Evolutionary conservation across 768 basidiomycete genomes (phyloP), one percentile per base, ranked within the genome.

Genomic region (Collybia sp.): DNA sequence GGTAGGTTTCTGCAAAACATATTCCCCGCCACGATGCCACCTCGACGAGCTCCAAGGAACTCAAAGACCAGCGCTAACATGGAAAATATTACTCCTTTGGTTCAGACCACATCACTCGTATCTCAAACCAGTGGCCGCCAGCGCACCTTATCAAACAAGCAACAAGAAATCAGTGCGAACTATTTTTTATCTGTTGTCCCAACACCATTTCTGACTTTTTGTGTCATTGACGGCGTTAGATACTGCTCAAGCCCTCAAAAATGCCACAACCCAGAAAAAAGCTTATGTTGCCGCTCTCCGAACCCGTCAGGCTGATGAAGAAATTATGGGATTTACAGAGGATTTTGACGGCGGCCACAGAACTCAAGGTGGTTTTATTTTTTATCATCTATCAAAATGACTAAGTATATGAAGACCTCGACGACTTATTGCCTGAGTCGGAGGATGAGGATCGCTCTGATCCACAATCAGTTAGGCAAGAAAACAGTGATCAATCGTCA

Each of bases 241-340:
- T n/a, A 18, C 35, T 37, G 17, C 13, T 37, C n/a, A 37, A 18
- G 35, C 35, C 35, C n/a, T n/a, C 13, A 37, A 37, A 37, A 37
- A 37, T n/a, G 10, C n/a, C 6, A 10, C 35, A 58, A 3, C 65
- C 60, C 4, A 54, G 43, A 43, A 67, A 62, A 5, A 44, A 57
- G 0, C 61, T 30, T 3, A 51, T 42, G 39, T 61, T 48, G 2
- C 1, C 20, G 34, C 9, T 35, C 30, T 19, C 40, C 20, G 4
- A 9, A 12, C 40, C 53, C 15, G 15, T 50, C 45, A 30, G 51
- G 37, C 34, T 49, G 19, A 32, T 52, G 35, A 37, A 18, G 35
- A 37, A 37, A 13, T 37, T 6, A 18, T 18, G 35, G 35, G 35
- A 10, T 37, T 37, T 10, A 37, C 35, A 3, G 35, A 25, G 25